Percentiles rank a stretch among this genome's conserved stretches.
These are phyloP conservation scores for Aspergillus sclerotiicarbonarius DNA, from an alignment of 495 filamentous ascomycete species.

Conservation along the genomic window DNA sequence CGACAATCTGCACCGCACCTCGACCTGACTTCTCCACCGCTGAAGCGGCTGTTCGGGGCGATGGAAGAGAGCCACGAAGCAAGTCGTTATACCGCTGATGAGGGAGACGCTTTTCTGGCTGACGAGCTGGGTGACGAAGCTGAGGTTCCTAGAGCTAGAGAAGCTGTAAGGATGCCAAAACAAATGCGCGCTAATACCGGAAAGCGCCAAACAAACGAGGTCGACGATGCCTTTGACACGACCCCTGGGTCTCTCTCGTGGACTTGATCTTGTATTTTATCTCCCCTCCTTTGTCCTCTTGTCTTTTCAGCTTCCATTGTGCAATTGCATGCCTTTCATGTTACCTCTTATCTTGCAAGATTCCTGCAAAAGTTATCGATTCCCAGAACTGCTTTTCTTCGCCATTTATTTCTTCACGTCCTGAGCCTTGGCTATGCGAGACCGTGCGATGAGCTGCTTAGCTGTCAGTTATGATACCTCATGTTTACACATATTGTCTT, in stretches of 20 bases:
- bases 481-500: not conserved
- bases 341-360: too few relatives aligned
- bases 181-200: not conserved
- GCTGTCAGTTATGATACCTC: not conserved
- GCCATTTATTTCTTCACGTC: not conserved
- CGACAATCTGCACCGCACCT: conserved; percentile 8
- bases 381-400: not conserved
- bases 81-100: not conserved
- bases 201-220: not conserved
- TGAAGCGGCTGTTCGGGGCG: conserved; percentile 26
- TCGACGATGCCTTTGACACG: not conserved
- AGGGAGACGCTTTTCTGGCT: not conserved
- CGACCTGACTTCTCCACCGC: conserved; percentile 16
- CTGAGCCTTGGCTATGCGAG: not conserved
- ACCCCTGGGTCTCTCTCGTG: not conserved
- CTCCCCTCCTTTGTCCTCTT: not conserved
- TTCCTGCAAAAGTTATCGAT: too few relatives aligned
- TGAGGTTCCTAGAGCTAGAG: not conserved
- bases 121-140: not conserved
- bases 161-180: not conserved
- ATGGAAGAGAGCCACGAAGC: not conserved
- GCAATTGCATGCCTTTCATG: too few relatives aligned
- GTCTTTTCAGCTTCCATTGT: not conserved
- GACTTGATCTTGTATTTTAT: not conserved
- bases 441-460: not conserved